Conservation (phyloP, 176 grass and related monocot genomes). For the Panicum miliaceum region DNA sequence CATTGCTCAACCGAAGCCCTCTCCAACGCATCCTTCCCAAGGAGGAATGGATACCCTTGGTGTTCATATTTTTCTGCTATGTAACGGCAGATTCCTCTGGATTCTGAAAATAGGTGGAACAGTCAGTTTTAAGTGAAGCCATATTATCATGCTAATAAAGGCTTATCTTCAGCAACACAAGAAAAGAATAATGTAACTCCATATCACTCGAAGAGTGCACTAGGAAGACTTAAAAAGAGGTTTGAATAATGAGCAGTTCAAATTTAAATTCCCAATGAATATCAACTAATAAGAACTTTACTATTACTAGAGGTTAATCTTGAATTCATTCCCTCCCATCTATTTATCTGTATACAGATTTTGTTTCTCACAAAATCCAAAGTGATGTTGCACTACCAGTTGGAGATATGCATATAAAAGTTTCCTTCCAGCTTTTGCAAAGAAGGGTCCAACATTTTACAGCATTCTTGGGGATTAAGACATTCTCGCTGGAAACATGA, state of each 20-base stretch:
- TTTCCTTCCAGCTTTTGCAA: background rate
- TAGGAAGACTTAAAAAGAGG: background rate
- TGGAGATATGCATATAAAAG: no score
- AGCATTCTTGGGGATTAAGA: background rate
- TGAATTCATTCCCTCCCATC: background rate
- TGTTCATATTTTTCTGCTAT: slow-evolving; percentile 67
- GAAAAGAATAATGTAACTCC: background rate
- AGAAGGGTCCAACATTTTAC: background rate
- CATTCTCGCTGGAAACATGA: background rate
- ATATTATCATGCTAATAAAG: slow-evolving; percentile 2
- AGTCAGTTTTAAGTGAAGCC: slow-evolving; percentile 17
- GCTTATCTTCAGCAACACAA: slow-evolving; percentile 6
- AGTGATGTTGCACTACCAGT: background rate
- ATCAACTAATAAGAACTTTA: slow-evolving; percentile 9
- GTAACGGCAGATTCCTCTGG: slow-evolving; percentile 84
- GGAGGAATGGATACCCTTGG: slow-evolving; percentile 58
- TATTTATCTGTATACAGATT: background rate
- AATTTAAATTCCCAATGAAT: slow-evolving; percentile 26
- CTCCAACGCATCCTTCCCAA: slow-evolving; percentile 80
- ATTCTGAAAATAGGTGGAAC: slow-evolving; percentile 58
- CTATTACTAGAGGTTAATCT: slow-evolving; percentile 4
- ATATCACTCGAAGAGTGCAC: slow-evolving; percentile 12
- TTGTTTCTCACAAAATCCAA: background rate
- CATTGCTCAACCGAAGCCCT: slow-evolving; percentile 93
- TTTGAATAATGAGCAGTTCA: background rate